phyloP scores from a whole-genome alignment of 2,329 filamentous ascomycete species.

The Sarocladium kiliense region DNA sequence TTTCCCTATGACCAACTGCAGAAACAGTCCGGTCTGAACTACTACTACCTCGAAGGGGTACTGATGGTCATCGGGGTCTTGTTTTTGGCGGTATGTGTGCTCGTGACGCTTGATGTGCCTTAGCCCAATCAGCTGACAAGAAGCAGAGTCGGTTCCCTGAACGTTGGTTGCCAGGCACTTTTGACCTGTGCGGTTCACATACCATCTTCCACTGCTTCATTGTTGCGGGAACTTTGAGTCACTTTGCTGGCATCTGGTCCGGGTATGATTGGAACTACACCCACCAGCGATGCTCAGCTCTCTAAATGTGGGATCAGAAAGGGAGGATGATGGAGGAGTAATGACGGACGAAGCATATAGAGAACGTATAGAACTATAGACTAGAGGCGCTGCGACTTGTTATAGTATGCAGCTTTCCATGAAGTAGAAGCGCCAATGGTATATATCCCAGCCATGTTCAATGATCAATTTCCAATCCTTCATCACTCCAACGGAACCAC shows the following conservation, averaged over 20 bases:
- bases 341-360: too few relatives aligned
- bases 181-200: constrained; percentile 40
- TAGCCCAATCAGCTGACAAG: not conserved
- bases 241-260: constrained; percentile 29
- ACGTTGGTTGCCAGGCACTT: constrained; percentile 30
- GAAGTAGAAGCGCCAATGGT: too few relatives aligned
- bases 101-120: not conserved
- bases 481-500: not conserved
- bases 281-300: constrained; percentile 6
- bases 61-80: constrained; percentile 29
- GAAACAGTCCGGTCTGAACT: constrained; percentile 33
- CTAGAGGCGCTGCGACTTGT: too few relatives aligned
- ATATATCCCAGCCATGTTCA: too few relatives aligned
- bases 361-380: too few relatives aligned
- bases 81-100: constrained; percentile 31
- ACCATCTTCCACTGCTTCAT: constrained; percentile 40
- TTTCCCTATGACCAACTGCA: constrained; percentile 32
- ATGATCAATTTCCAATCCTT: too few relatives aligned
- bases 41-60: constrained; percentile 33
- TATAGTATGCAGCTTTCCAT: too few relatives aligned
- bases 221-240: constrained; percentile 31
- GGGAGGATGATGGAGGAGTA: too few relatives aligned
- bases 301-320: not conserved
- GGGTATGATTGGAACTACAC: constrained; percentile 18
- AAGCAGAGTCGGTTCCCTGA: constrained; percentile 36